Evolutionary conservation across 139 green algal genomes (phyloP).

Genomic region (Choricystis sp.): DNA sequence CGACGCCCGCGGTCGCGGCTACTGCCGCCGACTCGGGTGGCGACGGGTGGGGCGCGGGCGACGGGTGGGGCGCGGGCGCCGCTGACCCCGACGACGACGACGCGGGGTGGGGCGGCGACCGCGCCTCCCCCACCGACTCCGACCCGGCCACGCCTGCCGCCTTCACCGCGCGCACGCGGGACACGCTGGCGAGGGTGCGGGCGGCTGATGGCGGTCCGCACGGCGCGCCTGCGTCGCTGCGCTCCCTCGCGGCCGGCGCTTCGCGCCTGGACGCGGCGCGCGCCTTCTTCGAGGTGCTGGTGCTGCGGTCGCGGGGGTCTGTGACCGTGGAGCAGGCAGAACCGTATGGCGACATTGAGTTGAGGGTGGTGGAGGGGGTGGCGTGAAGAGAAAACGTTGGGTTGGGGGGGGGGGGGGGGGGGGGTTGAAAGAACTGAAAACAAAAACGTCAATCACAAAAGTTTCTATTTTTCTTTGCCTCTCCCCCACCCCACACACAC

Average conservation of each 20-base stretch:
- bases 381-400: neutral
- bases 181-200: neutral
- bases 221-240: slow-evolving; percentile 9
- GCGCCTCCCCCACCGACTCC: neutral
- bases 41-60: too few species aligned
- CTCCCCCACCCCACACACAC: too few species aligned
- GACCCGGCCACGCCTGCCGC: neutral
- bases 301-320: slow-evolving; percentile 32
- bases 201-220: neutral
- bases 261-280: slow-evolving; percentile 14
- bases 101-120: neutral
- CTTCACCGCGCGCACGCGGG: neutral
- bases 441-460: too few species aligned
- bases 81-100: neutral
- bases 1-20: too few species aligned
- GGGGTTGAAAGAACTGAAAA: too few species aligned
- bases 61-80: too few species aligned
- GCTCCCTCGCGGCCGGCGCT: slow-evolving; percentile 18
- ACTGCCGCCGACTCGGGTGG: too few species aligned
- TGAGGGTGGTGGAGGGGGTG: neutral
- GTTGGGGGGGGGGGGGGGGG: too few species aligned
- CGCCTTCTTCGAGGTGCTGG: slow-evolving; percentile 51
- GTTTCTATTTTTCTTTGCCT: too few species aligned
- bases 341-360: slow-evolving; percentile 32
- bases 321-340: slow-evolving; percentile 34